These are phyloP conservation scores for Peronospora farinosa DNA, from an alignment of 352 stramenopile genomes.

Conservation along the genomic window DNA sequence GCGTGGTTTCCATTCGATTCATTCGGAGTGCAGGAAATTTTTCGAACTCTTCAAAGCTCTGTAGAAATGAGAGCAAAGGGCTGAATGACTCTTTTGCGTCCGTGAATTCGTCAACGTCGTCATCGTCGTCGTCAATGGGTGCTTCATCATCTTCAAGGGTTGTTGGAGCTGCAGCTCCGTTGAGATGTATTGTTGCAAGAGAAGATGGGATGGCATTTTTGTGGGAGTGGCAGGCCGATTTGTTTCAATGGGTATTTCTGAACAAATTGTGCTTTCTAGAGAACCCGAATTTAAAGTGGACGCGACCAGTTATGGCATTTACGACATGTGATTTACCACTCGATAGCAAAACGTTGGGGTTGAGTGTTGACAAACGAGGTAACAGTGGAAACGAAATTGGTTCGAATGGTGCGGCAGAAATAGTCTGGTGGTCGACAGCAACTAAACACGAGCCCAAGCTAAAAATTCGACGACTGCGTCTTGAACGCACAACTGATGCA, in stretches of 20 bases:
- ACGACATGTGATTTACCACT: slow-evolving; percentile 39
- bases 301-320: slow-evolving; percentile 55
- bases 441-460: slow-evolving; percentile 55
- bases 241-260: slow-evolving; percentile 76
- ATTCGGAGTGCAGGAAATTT: slow-evolving; percentile 22
- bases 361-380: not conserved
- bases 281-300: slow-evolving; percentile 83
- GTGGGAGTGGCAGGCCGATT: slow-evolving; percentile 79
- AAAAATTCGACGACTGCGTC: slow-evolving; percentile 62
- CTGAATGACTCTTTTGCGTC: slow-evolving; percentile 13
- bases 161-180: slow-evolving; percentile 12
- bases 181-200: slow-evolving; percentile 69
- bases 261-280: slow-evolving; percentile 77
- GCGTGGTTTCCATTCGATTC: slow-evolving; percentile 60
- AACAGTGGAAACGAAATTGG: slow-evolving; percentile 4
- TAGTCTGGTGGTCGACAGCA: slow-evolving; percentile 75
- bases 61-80: slow-evolving; percentile 8
- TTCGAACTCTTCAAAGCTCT: slow-evolving; percentile 6
- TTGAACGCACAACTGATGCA: slow-evolving; percentile 56
- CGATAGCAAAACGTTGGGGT: slow-evolving; percentile 5
- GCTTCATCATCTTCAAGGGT: slow-evolving; percentile 6
- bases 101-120: slow-evolving; percentile 10
- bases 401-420: slow-evolving; percentile 38
- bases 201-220: slow-evolving; percentile 77
- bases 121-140: slow-evolving; percentile 9